Evolutionary conservation across 2,329 filamentous ascomycete species (phyloP).

Genomic region (Onygenales sp.): DNA sequence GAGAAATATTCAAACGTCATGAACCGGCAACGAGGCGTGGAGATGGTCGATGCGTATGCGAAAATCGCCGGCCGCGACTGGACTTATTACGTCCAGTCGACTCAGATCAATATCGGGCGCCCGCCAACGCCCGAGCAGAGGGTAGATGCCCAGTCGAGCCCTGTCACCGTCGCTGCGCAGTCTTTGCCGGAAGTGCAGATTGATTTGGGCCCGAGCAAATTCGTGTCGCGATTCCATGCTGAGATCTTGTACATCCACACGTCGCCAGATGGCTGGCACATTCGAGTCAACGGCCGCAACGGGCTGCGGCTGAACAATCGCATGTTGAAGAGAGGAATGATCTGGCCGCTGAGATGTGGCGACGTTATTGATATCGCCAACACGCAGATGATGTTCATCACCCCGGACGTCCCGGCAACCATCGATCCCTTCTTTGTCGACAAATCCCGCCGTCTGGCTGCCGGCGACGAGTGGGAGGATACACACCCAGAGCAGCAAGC

Average conservation of each 20-base stretch:
- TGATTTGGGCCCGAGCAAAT: slow-evolving; percentile 76
- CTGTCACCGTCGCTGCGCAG: slow-evolving; percentile 34
- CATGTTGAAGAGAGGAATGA: slow-evolving; percentile 56
- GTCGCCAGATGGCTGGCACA: slow-evolving; percentile 59
- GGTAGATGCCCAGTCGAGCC: slow-evolving; percentile 36
- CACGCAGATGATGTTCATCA: slow-evolving; percentile 97
- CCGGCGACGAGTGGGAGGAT: slow-evolving; percentile 29
- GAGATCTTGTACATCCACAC: slow-evolving; percentile 63
- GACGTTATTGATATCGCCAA: slow-evolving; percentile 86
- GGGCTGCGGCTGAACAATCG: slow-evolving; percentile 74
- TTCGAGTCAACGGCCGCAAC: slow-evolving; percentile 84
- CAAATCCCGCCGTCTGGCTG: slow-evolving; percentile 46
- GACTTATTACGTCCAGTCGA: slow-evolving; percentile 43
- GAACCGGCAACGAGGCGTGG: slow-evolving; percentile 30
- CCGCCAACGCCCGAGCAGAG: slow-evolving; percentile 37
- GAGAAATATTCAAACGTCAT: slow-evolving; percentile 37
- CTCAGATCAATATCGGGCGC: slow-evolving; percentile 41
- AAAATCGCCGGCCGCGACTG: slow-evolving; percentile 43
- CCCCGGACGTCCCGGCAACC: slow-evolving; percentile 65
- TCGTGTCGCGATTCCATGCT: slow-evolving; percentile 68
- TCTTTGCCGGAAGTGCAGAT: slow-evolving; percentile 59
- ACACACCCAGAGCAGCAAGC: slow-evolving; percentile 26
- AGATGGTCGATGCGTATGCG: slow-evolving; percentile 41
- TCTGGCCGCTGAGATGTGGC: slow-evolving; percentile 65
- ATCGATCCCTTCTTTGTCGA: slow-evolving; percentile 62